A percentile compares a stretch with the other conserved stretches of the same genome.
Conservation (phyloP, 257 asterid species). For the Solanum etuberosum region DNA sequence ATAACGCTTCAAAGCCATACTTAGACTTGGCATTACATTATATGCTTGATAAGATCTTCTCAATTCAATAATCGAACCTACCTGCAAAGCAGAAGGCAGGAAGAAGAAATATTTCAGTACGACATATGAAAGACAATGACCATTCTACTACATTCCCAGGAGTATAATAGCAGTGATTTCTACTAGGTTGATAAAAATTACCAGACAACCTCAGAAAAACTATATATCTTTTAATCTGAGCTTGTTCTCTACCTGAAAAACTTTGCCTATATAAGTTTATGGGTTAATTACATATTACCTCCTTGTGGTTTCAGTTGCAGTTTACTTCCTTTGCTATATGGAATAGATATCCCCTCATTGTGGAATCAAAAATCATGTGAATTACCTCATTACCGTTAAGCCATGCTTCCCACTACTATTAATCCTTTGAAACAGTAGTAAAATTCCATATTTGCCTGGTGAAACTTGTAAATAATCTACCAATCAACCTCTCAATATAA, state of each 20-base stretch:
- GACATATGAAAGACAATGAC: not conserved
- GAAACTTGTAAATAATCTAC: not conserved
- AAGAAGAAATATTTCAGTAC: not conserved
- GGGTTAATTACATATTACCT: not conserved
- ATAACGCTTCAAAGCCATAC: conserved; percentile 69
- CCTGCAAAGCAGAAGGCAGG: conserved; percentile 29
- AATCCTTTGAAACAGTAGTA: not conserved
- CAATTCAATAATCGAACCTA: conserved; percentile 85
- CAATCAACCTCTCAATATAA: not conserved
- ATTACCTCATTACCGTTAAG: not conserved
- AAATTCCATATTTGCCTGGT: not conserved
- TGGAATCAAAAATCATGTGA: not conserved
- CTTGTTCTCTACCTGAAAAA: not conserved
- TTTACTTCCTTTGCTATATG: not conserved
- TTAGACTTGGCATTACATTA: conserved; percentile 93
- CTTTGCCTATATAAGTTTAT: not conserved
- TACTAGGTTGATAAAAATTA: not conserved
- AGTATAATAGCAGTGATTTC: not conserved
- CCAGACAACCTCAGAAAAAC: not conserved
- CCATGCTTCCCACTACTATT: not conserved
- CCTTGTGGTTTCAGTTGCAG: not conserved
- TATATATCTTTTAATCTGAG: not conserved
- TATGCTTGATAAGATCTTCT: conserved; percentile 98
- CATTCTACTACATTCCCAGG: not conserved
- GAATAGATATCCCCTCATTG: not conserved